Percentiles rank a stretch among this genome's conserved stretches.
These are phyloP conservation scores for Conticribra weissflogii DNA, from an alignment of 108 stramenopile species.

Conservation along the genomic window DNA sequence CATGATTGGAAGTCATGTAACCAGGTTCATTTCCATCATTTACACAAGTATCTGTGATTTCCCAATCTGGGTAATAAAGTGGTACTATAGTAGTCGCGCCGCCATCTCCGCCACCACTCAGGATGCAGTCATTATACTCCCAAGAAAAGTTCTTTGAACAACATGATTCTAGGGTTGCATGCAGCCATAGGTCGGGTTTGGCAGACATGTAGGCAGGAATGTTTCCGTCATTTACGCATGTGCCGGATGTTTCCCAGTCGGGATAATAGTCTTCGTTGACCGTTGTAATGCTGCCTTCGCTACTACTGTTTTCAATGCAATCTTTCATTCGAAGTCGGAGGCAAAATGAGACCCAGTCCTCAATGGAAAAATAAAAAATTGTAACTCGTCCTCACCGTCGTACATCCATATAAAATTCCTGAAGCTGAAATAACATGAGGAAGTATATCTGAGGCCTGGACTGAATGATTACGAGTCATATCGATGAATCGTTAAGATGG, in stretches of 20 bases:
- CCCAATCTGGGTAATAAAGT: constrained; percentile 11
- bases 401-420: too few species aligned
- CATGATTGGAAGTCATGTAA: not conserved
- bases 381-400: too few species aligned
- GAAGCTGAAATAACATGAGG: too few species aligned
- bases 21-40: not conserved
- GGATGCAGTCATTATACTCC: not conserved
- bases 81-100: not conserved
- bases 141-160: not conserved
- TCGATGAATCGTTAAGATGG: too few species aligned
- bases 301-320: not conserved
- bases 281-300: not conserved
- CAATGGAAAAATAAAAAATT: too few species aligned
- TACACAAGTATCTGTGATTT: not conserved
- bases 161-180: not conserved
- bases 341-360: too few species aligned
- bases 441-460: too few species aligned
- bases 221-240: constrained; percentile 9
- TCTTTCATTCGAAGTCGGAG: not conserved
- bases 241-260: constrained; percentile 3
- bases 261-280: not conserved
- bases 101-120: not conserved
- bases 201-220: not conserved
- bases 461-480: too few species aligned
- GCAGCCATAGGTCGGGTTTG: too few species aligned